Base-by-base conservation (phyloP, 1,284 basidiomycete genomes). In the Austropuccinia psidii region DNA sequence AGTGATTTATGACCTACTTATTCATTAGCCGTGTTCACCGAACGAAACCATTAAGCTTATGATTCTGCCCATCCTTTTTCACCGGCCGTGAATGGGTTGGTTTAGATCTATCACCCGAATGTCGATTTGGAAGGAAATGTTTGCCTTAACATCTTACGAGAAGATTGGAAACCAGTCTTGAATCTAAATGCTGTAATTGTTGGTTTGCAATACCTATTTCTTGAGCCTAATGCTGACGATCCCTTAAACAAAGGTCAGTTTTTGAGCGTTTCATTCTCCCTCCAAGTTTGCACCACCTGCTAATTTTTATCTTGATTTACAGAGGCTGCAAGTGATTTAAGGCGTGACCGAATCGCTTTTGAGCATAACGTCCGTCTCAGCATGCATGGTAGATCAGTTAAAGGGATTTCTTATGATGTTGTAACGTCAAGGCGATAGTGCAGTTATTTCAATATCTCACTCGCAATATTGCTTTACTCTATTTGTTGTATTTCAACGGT, bases 161-260 rank as follows among this genome's bases (percentile, higher is more conserved):
- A 98, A 84, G 96, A 98, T 83, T 99, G 96, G 96, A 99, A 99
- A 80, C 96, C 96, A 17, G 96, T 98, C 4, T 85, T 98, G 66
- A 98, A 97, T 82, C 85, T 98, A 72, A 97, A 93, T 81, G 91
- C 93, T 43, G 91, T 98, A 76, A 93, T 97, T 89, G 92, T 98
- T 76, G 96, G 96, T 43, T 83, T 99, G 75, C 94, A 98, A 81
- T 98, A 97, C 81, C 86, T 99, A 57, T 98, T 99, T 85, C 84
- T 98, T 74, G 96, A 98, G 81, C 95, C 96, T 17, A 99, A 99
- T 79, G 90, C 96, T 41, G 95, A 98, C 79, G 96, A 98, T 83
- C 96, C 96, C 29, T 81, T 98, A 78, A 99, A 98, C 85, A 98
- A 98, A 83, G 95, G 95, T 93, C 76, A 52, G 87, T 80, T 19